Conservation (phyloP, 257 asterid genomes). For the Sherardia arvensis region DNA sequence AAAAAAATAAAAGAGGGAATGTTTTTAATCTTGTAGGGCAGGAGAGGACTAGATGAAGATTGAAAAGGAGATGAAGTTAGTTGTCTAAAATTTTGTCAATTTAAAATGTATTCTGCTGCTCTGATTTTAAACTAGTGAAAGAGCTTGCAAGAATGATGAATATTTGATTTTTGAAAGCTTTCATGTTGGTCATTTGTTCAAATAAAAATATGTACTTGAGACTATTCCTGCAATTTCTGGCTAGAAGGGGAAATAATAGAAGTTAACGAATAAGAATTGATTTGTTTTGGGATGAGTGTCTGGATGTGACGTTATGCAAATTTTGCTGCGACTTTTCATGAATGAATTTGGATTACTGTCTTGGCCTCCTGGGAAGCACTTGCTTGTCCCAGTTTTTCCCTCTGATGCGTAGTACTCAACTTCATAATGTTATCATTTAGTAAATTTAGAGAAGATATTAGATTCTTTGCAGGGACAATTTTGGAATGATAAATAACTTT, state of each 20-base stretch:
- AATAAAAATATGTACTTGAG: background rate
- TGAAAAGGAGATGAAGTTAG: constrained; percentile 42
- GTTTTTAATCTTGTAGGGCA: constrained; percentile 52
- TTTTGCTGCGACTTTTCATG: background rate
- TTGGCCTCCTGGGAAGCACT: background rate
- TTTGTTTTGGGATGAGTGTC: background rate
- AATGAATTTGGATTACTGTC: background rate
- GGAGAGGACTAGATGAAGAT: constrained; percentile 59
- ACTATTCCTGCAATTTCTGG: background rate
- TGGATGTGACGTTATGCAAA: background rate
- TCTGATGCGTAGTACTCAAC: constrained; percentile 6
- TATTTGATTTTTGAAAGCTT: background rate
- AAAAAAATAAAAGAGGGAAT: constrained; percentile 30
- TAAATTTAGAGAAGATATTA: background rate
- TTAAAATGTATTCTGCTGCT: background rate
- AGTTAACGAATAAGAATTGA: background rate
- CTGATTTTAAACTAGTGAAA: constrained; percentile 1
- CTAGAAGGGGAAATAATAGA: background rate
- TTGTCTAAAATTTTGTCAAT: constrained; percentile 15
- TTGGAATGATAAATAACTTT: constrained; percentile 9
- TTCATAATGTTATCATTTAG: too few relatives aligned
- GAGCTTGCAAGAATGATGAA: background rate
- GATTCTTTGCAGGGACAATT: background rate
- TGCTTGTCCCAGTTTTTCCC: background rate
- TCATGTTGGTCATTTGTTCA: background rate